Conservation (phyloP, 164 flowering plant genomes). For the Magnolia officinalis region DNA sequence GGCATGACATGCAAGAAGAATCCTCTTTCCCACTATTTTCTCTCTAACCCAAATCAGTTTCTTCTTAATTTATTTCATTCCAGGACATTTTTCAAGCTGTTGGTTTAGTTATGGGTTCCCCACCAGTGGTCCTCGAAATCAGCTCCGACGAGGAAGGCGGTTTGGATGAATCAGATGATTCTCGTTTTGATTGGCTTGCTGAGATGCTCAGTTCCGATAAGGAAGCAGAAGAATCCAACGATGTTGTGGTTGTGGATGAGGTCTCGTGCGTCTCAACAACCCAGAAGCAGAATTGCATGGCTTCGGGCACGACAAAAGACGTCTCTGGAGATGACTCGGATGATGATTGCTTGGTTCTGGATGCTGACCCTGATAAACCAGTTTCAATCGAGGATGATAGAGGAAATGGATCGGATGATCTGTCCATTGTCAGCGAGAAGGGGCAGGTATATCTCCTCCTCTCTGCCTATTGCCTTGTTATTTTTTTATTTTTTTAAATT, state of each 20-base stretch:
- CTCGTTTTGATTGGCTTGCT: slow-evolving; percentile 32
- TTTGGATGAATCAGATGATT: slow-evolving; percentile 12
- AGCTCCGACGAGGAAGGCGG: slow-evolving; percentile 22
- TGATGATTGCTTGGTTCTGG: slow-evolving; percentile 72
- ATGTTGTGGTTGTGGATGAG: slow-evolving; percentile 36
- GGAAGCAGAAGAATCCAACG: slow-evolving; percentile 30
- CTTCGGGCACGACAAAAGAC: slow-evolving; percentile 2
- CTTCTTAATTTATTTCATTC: not conserved
- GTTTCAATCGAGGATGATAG: slow-evolving; percentile 20
- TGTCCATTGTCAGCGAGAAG: slow-evolving; percentile 55
- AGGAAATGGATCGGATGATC: slow-evolving; percentile 41
- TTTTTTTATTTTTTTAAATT: not conserved
- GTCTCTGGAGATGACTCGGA: slow-evolving; percentile 24
- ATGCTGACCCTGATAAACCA: slow-evolving; percentile 64
- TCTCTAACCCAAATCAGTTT: not conserved
- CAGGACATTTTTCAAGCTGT: not conserved
- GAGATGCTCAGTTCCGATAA: slow-evolving; percentile 23
- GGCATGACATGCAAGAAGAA: not conserved
- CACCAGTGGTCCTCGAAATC: slow-evolving; percentile 11
- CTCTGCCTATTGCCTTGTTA: not conserved
- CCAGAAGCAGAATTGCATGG: slow-evolving; percentile 10
- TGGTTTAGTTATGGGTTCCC: not conserved
- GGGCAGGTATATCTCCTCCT: slow-evolving; percentile 50
- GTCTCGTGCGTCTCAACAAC: not conserved
- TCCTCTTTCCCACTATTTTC: not conserved